phyloP scores from a whole-genome alignment of 257 asterid species.

The Thymus quinquecostatus region DNA sequence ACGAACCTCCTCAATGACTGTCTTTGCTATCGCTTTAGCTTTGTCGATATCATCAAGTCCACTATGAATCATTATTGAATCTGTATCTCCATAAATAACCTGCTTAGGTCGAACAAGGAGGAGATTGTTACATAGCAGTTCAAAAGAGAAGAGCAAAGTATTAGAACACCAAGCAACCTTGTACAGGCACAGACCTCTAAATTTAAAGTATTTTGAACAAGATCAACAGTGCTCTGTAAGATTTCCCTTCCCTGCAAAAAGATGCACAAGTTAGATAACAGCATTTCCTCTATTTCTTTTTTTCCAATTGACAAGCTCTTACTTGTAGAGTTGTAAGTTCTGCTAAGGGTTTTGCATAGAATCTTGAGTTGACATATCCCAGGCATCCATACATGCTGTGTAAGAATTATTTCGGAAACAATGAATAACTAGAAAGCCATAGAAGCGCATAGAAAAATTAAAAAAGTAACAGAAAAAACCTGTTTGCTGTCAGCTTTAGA shows the following conservation, averaged over 20 bases:
- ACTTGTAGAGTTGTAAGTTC: slow-evolving; percentile 95
- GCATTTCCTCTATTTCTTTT: slow-evolving; percentile 29
- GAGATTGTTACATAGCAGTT: slow-evolving; percentile 28
- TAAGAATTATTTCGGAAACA: slow-evolving; percentile 32
- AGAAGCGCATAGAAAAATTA: slow-evolving; percentile 30
- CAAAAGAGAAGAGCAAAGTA: slow-evolving; percentile 21
- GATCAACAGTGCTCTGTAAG: slow-evolving; percentile 90
- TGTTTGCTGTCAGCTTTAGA: slow-evolving; percentile 94
- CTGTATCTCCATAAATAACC: slow-evolving; percentile 99
- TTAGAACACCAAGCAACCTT: slow-evolving; percentile 27
- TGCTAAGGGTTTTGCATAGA: slow-evolving; percentile 94
- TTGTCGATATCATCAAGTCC: slow-evolving; percentile 92
- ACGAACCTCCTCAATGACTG: slow-evolving; percentile 90
- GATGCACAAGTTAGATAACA: slow-evolving; percentile 33
- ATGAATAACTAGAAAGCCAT: slow-evolving; percentile 21
- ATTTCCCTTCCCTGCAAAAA: slow-evolving; percentile 89
- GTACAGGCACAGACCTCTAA: slow-evolving; percentile 63
- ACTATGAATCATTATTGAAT: slow-evolving; percentile 94
- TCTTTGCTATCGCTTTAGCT: slow-evolving; percentile 79
- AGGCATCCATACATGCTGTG: slow-evolving; percentile 97
- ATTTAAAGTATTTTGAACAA: slow-evolving; percentile 79
- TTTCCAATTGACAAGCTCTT: slow-evolving; percentile 30
- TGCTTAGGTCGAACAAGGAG: slow-evolving; percentile 40
- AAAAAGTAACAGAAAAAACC: slow-evolving; percentile 49
- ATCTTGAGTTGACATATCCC: slow-evolving; percentile 95